Base-by-base conservation (phyloP, 441 rosid species). In the Raphanus hybrid region DNA sequence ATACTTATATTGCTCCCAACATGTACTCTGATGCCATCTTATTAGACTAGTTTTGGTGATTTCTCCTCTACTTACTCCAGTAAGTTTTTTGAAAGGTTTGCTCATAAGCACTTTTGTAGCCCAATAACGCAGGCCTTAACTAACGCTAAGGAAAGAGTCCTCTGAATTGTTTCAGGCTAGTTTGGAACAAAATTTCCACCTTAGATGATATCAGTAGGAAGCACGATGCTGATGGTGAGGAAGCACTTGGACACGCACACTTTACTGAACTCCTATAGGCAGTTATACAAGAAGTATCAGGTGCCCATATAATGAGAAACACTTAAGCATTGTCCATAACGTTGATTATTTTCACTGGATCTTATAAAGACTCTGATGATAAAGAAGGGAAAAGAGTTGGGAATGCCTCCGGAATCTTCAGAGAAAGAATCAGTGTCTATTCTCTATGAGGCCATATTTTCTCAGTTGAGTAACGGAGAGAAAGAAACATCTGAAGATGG, bases 171-270 rank as follows among this genome's bases (percentile, higher is more conserved):
- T 41, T 48, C 57, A 14, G 6, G 57, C 77, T 35, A 58, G 63
- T 80, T 27, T 82, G 81, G 70, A 74, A 64, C 92, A 90, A 93
- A 89, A 59, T 83, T 86, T 75, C 89, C 60, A 55, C 65, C 65
- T 71, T 91, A 76, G 85, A 90, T 78, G 91, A 84, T 54, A 89
- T 91, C 70, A 82, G 91, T 67, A 86, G 86, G 85, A 93, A 89
- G 78, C 90, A 89, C 63, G 88, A 87, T 71, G 93, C 88, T 34
- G 93, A 89, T 74, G 98, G 86, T 34, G 83, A 88, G 57, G 92
- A 80, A 78, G 90, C 87, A 66, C 73, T 91, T 65, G 98, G 98
- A 52, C 97, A 91, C 76, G 89, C 95, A 68, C 97, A 93, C 80
- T 93, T 93, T 80, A 93, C 98, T 1, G 81, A 91, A 70, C 69